These are phyloP conservation scores for Fusarium mangiferae DNA, from an alignment of 2,329 filamentous ascomycete genomes.

Conservation along the genomic window DNA sequence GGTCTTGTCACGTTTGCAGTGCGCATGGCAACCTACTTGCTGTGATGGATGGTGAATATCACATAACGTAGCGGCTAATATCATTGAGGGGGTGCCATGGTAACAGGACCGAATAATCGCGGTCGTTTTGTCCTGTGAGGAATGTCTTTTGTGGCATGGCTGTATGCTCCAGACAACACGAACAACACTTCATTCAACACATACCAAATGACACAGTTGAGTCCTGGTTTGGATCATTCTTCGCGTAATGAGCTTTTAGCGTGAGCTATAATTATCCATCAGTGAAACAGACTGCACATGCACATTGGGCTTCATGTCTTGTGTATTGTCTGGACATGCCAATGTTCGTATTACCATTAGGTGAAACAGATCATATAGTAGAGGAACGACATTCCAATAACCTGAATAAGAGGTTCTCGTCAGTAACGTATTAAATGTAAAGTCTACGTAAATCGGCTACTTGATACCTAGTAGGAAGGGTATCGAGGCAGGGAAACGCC, in stretches of 20 bases:
- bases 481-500: not conserved
- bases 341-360: not conserved
- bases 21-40: not conserved
- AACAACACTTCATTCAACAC: conserved; percentile 2
- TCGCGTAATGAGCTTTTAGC: not conserved
- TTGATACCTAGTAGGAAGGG: not conserved
- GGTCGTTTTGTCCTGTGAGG: conserved; percentile 15
- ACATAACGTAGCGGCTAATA: conserved; percentile 15
- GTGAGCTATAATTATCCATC: conserved; percentile 23
- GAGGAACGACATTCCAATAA: not conserved
- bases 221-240: not conserved
- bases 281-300: conserved; percentile 12
- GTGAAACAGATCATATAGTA: not conserved
- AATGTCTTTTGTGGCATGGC: conserved; percentile 21
- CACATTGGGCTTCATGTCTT: conserved; percentile 5
- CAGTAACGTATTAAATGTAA: not conserved
- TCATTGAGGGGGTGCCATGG: conserved; percentile 25
- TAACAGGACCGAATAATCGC: conserved; percentile 23
- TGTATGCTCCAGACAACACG: not conserved
- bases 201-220: conserved; percentile 13
- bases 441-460: not conserved
- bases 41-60: conserved; percentile 9
- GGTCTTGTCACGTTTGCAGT: not conserved
- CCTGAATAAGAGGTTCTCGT: not conserved
- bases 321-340: not conserved